Base-by-base conservation (phyloP, 2,329 filamentous ascomycete species). In the Clonostachys rhizophaga region DNA sequence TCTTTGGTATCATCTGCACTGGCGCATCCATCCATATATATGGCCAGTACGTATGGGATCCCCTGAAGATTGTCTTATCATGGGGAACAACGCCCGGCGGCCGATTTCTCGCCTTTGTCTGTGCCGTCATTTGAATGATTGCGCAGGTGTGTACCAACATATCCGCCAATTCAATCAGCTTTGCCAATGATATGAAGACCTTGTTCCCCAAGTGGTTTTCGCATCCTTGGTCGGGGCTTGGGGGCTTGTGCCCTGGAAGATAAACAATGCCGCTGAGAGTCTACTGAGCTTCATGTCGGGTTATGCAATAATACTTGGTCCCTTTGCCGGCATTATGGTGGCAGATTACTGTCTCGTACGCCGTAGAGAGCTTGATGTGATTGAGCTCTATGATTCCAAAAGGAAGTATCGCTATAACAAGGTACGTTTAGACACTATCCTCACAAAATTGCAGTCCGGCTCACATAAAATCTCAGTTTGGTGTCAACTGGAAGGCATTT, bases 1-100 rank as follows among this genome's bases (percentile, higher is more conserved):
- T 75, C 30, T 69, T 72, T 17, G 73, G 71, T 14, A 73, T 78
- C 50, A 65, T 76, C 42, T 68, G 72, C 10, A 72, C 71, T 3
- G 69, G 67, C 33, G 72, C 72, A 3, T 66, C 72, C 20, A 63
- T 66, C 33, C 57, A 67, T 37, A 54, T 75, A n/a, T 74, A 69
- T 62, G 73, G 74, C 33, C 57, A 62, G 16, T 67, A 71, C 39
- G 58, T 73, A 54, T 76, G 73, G 74, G 72, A 72, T 48, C 75
- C 74, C 59, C 68, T 73, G 8, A 67, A 67, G 18, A 69, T 76
- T 36, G 67, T 76, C 49, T 65, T 56, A 7, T 66, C 67, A n/a
- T 76, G 63, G 64, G 58, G 59, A 17, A 52, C 53, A 7, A 54
- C 55, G 2, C 51, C 57, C 6, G 59, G 59, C 13, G 58, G 59